Evolutionary conservation across 306 rosid genomes (phyloP), one percentile per base, ranked within the genome.

Genomic region (Acmispon strigosus): DNA sequence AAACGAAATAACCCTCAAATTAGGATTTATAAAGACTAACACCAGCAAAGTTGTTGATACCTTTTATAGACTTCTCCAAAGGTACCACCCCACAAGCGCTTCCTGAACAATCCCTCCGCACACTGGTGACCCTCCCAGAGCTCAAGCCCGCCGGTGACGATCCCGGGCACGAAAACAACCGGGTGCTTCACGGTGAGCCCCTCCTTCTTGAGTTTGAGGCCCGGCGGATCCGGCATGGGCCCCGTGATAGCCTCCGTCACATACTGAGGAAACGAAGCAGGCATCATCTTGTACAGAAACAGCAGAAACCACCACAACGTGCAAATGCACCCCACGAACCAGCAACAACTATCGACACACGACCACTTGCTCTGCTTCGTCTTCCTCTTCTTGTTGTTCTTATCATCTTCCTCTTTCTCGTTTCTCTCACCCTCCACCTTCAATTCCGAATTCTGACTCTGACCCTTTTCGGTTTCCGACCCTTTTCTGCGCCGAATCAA

Each of bases 61-160:
- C 95, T 90, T 68, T 75, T 90, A 18, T 90, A 90, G 62, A 88
- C 84, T 64, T 90, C 96, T 15, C 96, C 95, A 63, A 90, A 90
- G 8, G 92, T 88, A 57, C 95, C 95, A 32, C 96, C 96, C 95
- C 89, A 88, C 61, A 90, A 86, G 14, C 92, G 82, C 62, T 90
- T 90, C 67, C 96, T 75, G 79, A 90, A 86, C 66, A 90, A 66
- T 8, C 92, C 95, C 6, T 90, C 92, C 0, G 95, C 84, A 69
- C 92, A 90, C 12, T 76, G 89, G 32, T 78, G 96, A 20, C 96
- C 96, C 74, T 88, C 96, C 96, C 96, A 90, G 6, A 90, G 79
- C 39, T 90, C 95, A 17, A 90, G 96, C 16, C 90, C 95, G 13
- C 96, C 92, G 2, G 92, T 90, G 54, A 90, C 95, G 36, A 90